Base-by-base conservation (phyloP, 2,329 filamentous ascomycete genomes). In the Byssothecium circinans region DNA sequence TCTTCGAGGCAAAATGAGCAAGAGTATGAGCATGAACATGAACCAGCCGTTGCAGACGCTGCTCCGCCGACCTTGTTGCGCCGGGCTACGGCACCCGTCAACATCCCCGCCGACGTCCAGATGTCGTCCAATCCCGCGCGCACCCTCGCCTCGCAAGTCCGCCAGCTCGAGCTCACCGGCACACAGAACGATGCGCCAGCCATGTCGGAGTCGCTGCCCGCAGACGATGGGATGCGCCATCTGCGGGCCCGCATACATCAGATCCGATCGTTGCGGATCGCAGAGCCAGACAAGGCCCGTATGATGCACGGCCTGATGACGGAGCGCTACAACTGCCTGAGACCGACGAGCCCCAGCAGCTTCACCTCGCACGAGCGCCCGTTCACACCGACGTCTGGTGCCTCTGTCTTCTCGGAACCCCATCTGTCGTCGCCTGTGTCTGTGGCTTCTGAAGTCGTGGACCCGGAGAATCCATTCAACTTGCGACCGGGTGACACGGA, bases 291-390 rank as follows among this genome's bases (percentile, higher is more conserved):
- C 53, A 78, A 77, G 54, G 77, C 77, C n/a, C 65, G 65, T 47
- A 63, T 72, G 57, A 76, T 79, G 64, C 77, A 79, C 54, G 54
- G 57, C 30, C 61, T 79, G 47, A 79, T 79, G 76, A 78, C 70
- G 38, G 72, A 76, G 54, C 70, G 74, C 43, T 79, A 77, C 57
- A 62, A 68, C 53, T 50, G 59, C 29, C 60, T 71, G 50, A 60
- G 69, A 10, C 67, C 70, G 11, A 65, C 63, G 7, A 72, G 69
- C 3, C 69, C 70, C 5, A 68, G 61, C 47, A 73, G 69, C 60
- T 67, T 71, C 37, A 41, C 66, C 35, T 71, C 69, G 14, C 61
- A 69, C 50, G 70, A 73, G 35, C 62, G 68, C 22, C 69, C 70
- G 12, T 65, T 64, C 43, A 73, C 70, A 3, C 70, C 70, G 2